phyloP scores from a whole-genome alignment of 2,329 filamentous ascomycete genomes.

The Acephala macrosclerotiorum region DNA sequence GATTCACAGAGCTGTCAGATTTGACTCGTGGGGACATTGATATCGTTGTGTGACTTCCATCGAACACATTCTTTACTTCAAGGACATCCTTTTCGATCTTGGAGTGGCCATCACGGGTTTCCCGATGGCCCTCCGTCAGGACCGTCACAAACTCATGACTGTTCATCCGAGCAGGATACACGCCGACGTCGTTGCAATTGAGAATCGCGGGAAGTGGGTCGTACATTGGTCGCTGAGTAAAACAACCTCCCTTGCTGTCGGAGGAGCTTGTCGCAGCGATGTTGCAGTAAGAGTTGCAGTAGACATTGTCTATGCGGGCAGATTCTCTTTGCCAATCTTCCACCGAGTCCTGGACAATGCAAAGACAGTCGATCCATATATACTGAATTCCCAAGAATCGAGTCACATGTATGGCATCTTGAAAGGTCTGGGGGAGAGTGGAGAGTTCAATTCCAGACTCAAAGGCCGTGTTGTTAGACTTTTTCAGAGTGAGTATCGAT shows the following conservation, averaged over 20 bases:
- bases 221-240: neutral
- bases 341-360: neutral
- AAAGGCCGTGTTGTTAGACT: neutral
- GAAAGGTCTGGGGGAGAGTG: neutral
- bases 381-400: neutral
- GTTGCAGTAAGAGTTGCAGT: neutral
- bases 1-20: too few species aligned
- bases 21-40: neutral
- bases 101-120: neutral
- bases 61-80: neutral
- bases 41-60: neutral
- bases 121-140: neutral
- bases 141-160: too few species aligned
- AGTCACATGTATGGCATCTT: neutral
- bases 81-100: neutral
- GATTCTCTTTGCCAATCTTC: neutral
- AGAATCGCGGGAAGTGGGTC: neutral
- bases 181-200: neutral
- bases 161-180: neutral
- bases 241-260: neutral
- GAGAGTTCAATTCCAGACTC: neutral
- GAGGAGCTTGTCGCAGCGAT: neutral
- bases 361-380: neutral
- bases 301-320: neutral
- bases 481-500: neutral